A percentile compares a stretch with the other conserved stretches of the same genome.
Conservation (phyloP, 768 basidiomycete species). For the Pisolithus albus region DNA sequence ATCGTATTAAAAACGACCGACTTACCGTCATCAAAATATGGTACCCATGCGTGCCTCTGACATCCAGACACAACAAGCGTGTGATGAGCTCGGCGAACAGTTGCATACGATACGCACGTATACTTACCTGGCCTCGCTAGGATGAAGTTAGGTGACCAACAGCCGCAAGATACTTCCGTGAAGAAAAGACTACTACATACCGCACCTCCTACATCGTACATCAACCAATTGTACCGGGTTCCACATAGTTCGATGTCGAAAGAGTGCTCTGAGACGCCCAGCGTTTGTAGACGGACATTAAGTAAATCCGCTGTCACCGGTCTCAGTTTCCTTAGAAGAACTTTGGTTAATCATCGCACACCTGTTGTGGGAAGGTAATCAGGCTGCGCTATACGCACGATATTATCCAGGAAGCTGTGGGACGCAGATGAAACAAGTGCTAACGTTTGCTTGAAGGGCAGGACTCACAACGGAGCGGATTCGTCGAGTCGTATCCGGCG, state of each 20-base stretch:
- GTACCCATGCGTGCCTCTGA: slow-evolving; percentile 75
- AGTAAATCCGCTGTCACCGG: slow-evolving; percentile 58
- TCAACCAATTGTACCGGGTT: slow-evolving; percentile 62
- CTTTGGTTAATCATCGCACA: slow-evolving; percentile 16
- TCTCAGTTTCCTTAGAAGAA: neutral
- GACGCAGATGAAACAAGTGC: slow-evolving; percentile 1
- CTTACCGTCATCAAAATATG: slow-evolving; percentile 80
- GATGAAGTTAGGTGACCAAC: slow-evolving; percentile 6
- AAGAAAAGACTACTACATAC: slow-evolving; percentile 36
- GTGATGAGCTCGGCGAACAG: slow-evolving; percentile 7
- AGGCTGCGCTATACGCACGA: slow-evolving; percentile 57
- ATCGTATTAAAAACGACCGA: slow-evolving; percentile 7
- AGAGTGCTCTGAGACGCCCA: slow-evolving; percentile 72
- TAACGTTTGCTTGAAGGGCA: neutral
- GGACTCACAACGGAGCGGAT: slow-evolving; percentile 63
- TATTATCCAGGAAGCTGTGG: slow-evolving; percentile 58
- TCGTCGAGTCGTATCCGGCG: slow-evolving; percentile 67
- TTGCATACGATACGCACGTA: slow-evolving; percentile 4
- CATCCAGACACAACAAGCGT: slow-evolving; percentile 10
- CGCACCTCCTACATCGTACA: slow-evolving; percentile 82
- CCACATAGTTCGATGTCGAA: slow-evolving; percentile 63
- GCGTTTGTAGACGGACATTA: slow-evolving; percentile 71
- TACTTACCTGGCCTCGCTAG: slow-evolving; percentile 56
- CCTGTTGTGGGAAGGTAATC: slow-evolving; percentile 71
- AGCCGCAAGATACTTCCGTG: neutral